Evolutionary conservation across 371 early-diverging fungal species (phyloP).

Genomic region (Mucor lusitanicus): DNA sequence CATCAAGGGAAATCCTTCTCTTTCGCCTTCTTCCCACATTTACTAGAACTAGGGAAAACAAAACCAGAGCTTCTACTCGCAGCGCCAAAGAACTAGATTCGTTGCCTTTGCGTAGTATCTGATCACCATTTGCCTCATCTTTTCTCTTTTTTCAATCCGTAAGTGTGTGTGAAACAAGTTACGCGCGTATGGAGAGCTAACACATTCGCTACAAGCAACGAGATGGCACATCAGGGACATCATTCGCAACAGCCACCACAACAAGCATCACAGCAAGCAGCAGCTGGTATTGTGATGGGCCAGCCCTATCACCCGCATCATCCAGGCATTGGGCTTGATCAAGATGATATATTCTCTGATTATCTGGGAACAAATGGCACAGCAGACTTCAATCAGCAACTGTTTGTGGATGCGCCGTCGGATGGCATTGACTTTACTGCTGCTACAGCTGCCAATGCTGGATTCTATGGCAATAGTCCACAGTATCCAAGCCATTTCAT

Average conservation of each 20-base stretch:
- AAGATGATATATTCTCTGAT: slow-evolving; percentile 12
- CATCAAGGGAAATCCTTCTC: neutral
- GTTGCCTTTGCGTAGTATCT: neutral
- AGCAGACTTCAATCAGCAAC: slow-evolving; percentile 5
- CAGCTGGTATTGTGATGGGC: slow-evolving; percentile 11
- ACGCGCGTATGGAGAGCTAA: neutral
- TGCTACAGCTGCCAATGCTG: neutral
- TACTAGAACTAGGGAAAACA: neutral
- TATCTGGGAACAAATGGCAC: neutral
- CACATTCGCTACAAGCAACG: neutral
- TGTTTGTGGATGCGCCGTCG: slow-evolving; percentile 15
- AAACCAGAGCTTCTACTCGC: neutral
- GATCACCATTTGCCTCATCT: neutral
- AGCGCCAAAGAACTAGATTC: neutral
- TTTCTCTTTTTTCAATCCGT: neutral
- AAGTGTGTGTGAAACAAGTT: neutral
- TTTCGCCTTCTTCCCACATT: no score
- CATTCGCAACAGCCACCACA: slow-evolving; percentile 9
- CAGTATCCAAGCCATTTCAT: slow-evolving; percentile 26
- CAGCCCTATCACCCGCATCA: neutral
- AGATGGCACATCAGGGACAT: slow-evolving; percentile 9
- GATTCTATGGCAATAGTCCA: slow-evolving; percentile 17
- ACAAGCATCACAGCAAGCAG: slow-evolving; percentile 11
- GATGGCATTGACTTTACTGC: neutral
- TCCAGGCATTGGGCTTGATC: neutral